A percentile compares a stretch with the other conserved stretches of the same genome.
Evolutionary conservation across 2,329 filamentous ascomycete species (phyloP).

Genomic region (Rutstroemia sp.): DNA sequence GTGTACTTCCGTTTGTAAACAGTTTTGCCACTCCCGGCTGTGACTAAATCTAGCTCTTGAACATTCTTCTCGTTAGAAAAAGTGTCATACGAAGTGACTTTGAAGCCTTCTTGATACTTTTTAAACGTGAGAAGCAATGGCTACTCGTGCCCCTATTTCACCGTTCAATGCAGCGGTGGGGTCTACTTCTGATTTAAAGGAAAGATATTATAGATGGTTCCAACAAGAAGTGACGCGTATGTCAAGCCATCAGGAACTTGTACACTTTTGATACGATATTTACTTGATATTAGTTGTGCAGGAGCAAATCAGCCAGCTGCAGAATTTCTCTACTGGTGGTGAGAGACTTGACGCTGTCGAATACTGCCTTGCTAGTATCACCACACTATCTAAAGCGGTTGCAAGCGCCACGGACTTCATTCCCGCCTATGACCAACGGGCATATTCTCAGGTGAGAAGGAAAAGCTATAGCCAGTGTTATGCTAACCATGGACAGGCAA

Average conservation of each 20-base stretch:
- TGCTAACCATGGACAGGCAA: slow-evolving; percentile 43
- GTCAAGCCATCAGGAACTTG: slow-evolving; percentile 21
- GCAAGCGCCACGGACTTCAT: slow-evolving; percentile 76
- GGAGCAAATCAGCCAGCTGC: slow-evolving; percentile 64
- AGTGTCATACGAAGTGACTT: background rate
- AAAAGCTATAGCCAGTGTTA: background rate
- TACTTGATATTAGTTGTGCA: slow-evolving; percentile 53
- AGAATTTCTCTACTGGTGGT: slow-evolving; percentile 56
- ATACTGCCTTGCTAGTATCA: slow-evolving; percentile 70
- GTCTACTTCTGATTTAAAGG: slow-evolving; percentile 46
- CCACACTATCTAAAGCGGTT: slow-evolving; percentile 73
- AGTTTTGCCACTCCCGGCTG: no score
- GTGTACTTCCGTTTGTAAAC: no score
- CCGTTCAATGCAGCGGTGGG: slow-evolving; percentile 16
- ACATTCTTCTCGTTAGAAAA: background rate
- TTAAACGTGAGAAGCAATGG: background rate
- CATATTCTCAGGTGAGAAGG: slow-evolving; percentile 64
- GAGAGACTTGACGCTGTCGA: slow-evolving; percentile 78
- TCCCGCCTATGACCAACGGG: slow-evolving; percentile 82
- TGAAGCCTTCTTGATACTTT: background rate
- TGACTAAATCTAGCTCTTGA: no score
- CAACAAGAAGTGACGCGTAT: slow-evolving; percentile 65
- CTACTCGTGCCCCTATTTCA: background rate
- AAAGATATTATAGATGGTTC: slow-evolving; percentile 81
- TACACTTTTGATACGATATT: slow-evolving; percentile 2